Evolutionary conservation across 306 rosid species (phyloP), one percentile per base, ranked within the genome.

Genomic region (Lablab purpureus): DNA sequence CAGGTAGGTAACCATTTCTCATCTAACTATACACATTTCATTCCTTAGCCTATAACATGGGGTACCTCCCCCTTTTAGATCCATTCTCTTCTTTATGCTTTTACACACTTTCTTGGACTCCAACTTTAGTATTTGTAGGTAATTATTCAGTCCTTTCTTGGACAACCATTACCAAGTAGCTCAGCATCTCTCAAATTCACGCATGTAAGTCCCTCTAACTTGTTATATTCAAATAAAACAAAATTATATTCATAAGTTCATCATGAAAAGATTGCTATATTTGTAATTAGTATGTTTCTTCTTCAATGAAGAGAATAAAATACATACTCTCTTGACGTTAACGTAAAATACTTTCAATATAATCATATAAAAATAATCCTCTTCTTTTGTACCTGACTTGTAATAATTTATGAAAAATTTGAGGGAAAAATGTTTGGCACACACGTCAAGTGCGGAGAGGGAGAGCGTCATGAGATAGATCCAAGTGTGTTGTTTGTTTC

Each of bases 401-500:
- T 40, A 40, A 40, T 40, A 40, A 40, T 40, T 40, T 40, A 40
- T 40, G 40, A 34, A 34, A 34, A 34, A 9, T 2, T 6, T 1
- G 2, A 34, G 40, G 8, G 11, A 3, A 28, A 28, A 60, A 28
- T 34, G 25, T 43, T 34, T 7, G 10, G 28, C 69, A 63, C 18
- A 2, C 22, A 5, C 3, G 19, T 13, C 40, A 59, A 59, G 65
- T 58, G 34, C 25, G 1, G 37, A 12, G 8, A 56, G 62, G 6
- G 2, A 10, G 30, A 56, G 66, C 10, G 4, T 59, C 5, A 27
- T 18, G 40, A 25, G 67, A 25, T 28, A 59, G 71, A n/a, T 40
- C 2, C 10, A 37, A 54, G 73, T 40, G 84, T 21, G 82, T 58
- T 58, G 45, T 9, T 66, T 58, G 45, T 9, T 54, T 54, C 52